Percentiles rank a stretch among this genome's conserved stretches.
These are phyloP conservation scores for Lactarius psammicola DNA, from an alignment of 768 basidiomycete genomes.

Conservation along the genomic window DNA sequence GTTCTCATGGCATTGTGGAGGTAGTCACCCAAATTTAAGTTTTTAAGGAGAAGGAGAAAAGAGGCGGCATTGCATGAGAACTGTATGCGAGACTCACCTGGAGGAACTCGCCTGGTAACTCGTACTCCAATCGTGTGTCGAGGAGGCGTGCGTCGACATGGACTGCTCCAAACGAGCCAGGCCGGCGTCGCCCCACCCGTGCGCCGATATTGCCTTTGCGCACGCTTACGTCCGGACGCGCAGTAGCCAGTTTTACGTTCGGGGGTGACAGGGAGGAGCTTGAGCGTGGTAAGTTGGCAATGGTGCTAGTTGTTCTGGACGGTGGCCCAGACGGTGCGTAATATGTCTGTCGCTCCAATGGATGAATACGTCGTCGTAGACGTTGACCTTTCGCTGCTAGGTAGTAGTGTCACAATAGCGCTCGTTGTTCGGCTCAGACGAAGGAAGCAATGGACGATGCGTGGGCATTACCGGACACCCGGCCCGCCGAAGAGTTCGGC, in stretches of 20 bases:
- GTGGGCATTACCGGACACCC: conserved; percentile 8
- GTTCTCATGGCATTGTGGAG: not conserved
- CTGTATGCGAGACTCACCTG: conserved; percentile 46
- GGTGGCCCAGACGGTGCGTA: not conserved
- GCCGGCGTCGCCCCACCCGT: conserved; percentile 37
- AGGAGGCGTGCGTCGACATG: conserved; percentile 31
- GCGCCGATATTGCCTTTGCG: conserved; percentile 41
- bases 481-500: conserved; percentile 4
- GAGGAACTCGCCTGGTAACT: conserved; percentile 87
- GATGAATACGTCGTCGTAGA: conserved; percentile 6
- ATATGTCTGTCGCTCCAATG: not conserved
- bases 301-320: not conserved
- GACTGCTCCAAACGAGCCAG: conserved; percentile 31
- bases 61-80: not conserved
- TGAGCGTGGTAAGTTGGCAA: conserved; percentile 66
- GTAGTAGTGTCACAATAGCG: not conserved
- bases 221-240: conserved; percentile 48
- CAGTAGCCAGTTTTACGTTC: conserved; percentile 49
- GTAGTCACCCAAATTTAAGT: not conserved
- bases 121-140: conserved; percentile 70
- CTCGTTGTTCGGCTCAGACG: conserved; percentile 11
- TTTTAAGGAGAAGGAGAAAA: not conserved
- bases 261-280: conserved; percentile 76
- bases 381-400: not conserved
- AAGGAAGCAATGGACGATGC: not conserved